phyloP scores from a whole-genome alignment of 805 yeast species.

The Monosporozyma servazzii region DNA sequence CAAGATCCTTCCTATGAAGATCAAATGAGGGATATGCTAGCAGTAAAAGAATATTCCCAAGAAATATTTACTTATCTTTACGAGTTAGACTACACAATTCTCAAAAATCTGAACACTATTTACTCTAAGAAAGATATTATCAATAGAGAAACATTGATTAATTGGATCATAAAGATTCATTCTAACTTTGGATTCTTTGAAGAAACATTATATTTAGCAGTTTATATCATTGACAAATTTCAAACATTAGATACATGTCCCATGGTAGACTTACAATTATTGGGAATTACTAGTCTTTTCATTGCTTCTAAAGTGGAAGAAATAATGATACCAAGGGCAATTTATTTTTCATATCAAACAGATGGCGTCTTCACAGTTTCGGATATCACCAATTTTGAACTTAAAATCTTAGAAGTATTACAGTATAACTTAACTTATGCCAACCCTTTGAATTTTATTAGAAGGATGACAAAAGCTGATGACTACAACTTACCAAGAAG shows the following conservation, averaged over 20 bases:
- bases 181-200: conserved; percentile 70
- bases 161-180: conserved; percentile 88
- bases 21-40: not conserved
- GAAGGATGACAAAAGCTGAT: conserved; percentile 87
- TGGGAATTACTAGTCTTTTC: conserved; percentile 76
- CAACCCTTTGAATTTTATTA: conserved; percentile 80
- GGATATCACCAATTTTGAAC: conserved; percentile 75
- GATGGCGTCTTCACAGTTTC: conserved; percentile 72
- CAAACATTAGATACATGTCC: conserved; percentile 46
- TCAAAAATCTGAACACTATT: conserved; percentile 39
- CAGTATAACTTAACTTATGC: conserved; percentile 74
- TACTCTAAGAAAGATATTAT: conserved; percentile 18
- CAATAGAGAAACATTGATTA: conserved; percentile 68
- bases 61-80: conserved; percentile 77
- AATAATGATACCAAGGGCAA: conserved; percentile 78
- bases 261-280: conserved; percentile 67
- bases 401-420: conserved; percentile 59
- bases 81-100: conserved; percentile 55
- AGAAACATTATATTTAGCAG: conserved; percentile 73
- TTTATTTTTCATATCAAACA: conserved; percentile 71
- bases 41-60: conserved; percentile 73
- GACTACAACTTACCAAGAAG: conserved; percentile 81
- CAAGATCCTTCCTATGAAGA: not conserved
- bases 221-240: conserved; percentile 78
- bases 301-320: conserved; percentile 90